These are phyloP conservation scores for Boletus edulis DNA, from an alignment of 768 basidiomycete species.

Conservation along the genomic window DNA sequence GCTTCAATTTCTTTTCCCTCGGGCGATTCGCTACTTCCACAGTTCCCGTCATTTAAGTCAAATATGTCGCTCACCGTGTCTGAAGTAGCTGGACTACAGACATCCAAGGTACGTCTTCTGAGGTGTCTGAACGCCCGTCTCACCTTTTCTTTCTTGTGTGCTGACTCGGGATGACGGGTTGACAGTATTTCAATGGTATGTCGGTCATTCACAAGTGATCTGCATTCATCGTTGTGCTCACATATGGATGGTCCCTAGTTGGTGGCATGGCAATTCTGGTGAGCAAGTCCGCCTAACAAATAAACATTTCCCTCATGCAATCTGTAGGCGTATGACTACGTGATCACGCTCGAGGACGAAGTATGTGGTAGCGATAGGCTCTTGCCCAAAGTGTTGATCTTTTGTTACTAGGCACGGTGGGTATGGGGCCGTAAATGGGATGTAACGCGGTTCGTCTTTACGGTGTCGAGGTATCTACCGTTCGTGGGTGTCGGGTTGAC, in stretches of 20 bases:
- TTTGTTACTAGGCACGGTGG: constrained; percentile 11
- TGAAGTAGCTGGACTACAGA: constrained; percentile 12
- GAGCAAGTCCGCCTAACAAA: background rate
- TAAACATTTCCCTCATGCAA: background rate
- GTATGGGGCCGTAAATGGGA: constrained; percentile 20
- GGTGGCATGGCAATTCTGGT: constrained; percentile 20
- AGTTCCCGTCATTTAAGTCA: no score
- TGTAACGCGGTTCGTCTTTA: constrained; percentile 12
- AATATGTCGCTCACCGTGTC: background rate
- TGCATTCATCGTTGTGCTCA: background rate
- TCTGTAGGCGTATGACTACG: constrained; percentile 9
- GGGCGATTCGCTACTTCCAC: no score
- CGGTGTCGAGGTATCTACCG: constrained; percentile 20
- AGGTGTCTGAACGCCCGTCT: background rate
- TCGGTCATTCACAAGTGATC: background rate
- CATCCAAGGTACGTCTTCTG: constrained; percentile 8
- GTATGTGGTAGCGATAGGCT: background rate
- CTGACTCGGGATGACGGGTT: background rate
- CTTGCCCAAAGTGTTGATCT: background rate
- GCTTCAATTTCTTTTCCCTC: no score
- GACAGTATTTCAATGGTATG: constrained; percentile 17
- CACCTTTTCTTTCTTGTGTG: background rate
- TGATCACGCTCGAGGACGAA: constrained; percentile 10
- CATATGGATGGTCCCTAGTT: background rate
- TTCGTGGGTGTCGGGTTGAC: constrained; percentile 11